Conservation (phyloP, 495 filamentous ascomycete species). For the Annulohypoxylon bovei region DNA sequence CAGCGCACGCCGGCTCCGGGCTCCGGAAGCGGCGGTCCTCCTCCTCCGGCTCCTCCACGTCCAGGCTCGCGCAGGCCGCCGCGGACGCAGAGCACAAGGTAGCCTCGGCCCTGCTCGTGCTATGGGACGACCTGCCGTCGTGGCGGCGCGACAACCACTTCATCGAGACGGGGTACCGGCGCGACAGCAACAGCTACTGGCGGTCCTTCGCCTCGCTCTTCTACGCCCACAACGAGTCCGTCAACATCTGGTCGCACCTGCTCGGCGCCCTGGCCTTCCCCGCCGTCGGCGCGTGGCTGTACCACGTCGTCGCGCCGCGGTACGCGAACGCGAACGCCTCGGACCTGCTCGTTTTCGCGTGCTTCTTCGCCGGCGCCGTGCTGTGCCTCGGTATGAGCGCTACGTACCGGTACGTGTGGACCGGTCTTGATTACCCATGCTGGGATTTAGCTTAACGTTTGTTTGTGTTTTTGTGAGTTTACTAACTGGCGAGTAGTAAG, state of each 20-base stretch:
- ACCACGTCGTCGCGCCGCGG: conserved; percentile 65
- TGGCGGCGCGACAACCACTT: conserved; percentile 61
- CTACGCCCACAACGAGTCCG: conserved; percentile 81
- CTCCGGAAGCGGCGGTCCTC: conserved; percentile 40
- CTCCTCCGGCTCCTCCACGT: conserved; percentile 23
- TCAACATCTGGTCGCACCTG: conserved; percentile 94
- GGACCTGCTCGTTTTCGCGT: conserved; percentile 77
- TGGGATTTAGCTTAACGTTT: background rate
- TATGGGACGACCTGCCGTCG: conserved; percentile 56
- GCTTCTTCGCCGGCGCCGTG: conserved; percentile 81
- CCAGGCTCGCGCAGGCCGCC: conserved; percentile 33
- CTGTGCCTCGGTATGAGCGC: conserved; percentile 87
- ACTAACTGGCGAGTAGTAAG: conserved; percentile 35
- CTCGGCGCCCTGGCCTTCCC: conserved; percentile 66
- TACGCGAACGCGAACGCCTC: conserved; percentile 70
- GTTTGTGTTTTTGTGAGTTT: background rate
- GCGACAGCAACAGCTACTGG: conserved; percentile 50
- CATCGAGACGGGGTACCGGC: conserved; percentile 56
- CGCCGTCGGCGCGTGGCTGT: conserved; percentile 47
- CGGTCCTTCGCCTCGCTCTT: conserved; percentile 48
- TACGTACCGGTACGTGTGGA: conserved; percentile 59
- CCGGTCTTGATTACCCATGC: background rate
- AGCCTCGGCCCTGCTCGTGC: conserved; percentile 44
- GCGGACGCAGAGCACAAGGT: conserved; percentile 42
- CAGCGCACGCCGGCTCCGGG: conserved; percentile 15